Evolutionary conservation across 139 green algal species (phyloP).

Genomic region (Asterochloris erici): DNA sequence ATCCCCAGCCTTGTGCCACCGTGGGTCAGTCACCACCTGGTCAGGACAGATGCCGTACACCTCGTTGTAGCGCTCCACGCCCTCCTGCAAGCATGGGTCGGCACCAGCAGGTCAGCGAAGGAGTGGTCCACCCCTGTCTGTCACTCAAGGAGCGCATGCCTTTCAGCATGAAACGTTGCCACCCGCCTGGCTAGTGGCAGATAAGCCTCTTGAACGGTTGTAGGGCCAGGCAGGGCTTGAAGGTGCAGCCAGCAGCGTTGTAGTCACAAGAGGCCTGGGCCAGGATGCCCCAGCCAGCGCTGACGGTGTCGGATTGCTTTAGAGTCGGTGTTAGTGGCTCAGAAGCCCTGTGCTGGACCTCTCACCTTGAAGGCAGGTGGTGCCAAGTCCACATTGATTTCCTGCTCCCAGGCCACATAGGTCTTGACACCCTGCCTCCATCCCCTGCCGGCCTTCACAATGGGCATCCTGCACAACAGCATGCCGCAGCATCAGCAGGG

Average conservation of each 20-base stretch:
- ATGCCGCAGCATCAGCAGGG: background rate
- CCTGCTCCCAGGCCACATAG: slow-evolving; percentile 3
- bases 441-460: slow-evolving; percentile 1
- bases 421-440: slow-evolving; percentile 10
- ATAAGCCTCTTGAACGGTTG: too few species aligned
- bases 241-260: too few species aligned
- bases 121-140: too few species aligned
- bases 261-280: too few species aligned
- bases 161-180: too few species aligned
- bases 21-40: background rate
- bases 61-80: background rate
- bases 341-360: background rate
- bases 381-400: background rate
- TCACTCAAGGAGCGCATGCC: too few species aligned
- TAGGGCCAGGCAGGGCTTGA: too few species aligned
- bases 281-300: too few species aligned
- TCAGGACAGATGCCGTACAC: slow-evolving; percentile 11
- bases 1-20: slow-evolving; percentile 19
- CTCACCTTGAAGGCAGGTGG: slow-evolving; percentile 1
- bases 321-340: too few species aligned
- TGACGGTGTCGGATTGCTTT: too few species aligned
- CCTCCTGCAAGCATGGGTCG: background rate
- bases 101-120: too few species aligned
- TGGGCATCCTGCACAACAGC: background rate
- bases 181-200: too few species aligned